Base-by-base conservation (phyloP, 208 protist genomes). In the Spironucleus salmonicida region DNA sequence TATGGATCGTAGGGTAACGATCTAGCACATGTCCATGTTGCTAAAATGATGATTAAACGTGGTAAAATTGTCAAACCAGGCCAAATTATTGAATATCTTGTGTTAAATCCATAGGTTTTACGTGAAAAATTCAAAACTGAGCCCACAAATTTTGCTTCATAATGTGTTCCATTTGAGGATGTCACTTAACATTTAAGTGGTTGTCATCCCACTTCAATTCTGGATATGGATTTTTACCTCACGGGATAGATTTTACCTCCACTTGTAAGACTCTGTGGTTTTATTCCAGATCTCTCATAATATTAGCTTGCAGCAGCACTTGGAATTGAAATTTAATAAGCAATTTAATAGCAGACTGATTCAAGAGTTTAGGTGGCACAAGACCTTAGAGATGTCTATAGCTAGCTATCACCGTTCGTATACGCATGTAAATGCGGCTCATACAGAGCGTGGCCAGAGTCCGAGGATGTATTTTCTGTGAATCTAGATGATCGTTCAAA, bases 1-100 rank as follows among this genome's bases (percentile, higher is more conserved):
- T 57, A n/a, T 71, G 15, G 9, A 11, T 7, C 11, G 23, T 7
- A 2, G 9, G 15, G 4, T 71, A 26, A 35, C 45, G 9, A 71
- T n/a, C n/a, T 71, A 15, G 30, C 64, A 15, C 64, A 71, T 45
- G 64, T 71, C 34, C 9, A 49, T 71, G 64, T 71, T 15, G 64
- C 64, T 49, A 40, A 35, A n/a, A 4, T 45, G 38, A 9, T 71
- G n/a, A 4, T 45, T 45, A 9, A 4, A 15, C 2, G 11, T 32
- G 64, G 64, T 32, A 71, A 42, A 38, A n/a, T 19, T 15, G 34
- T 71, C n/a, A 40, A 38, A 26, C 23, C 38, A 71, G 64, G 64
- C 2, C 9, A 45, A n/a, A n/a, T 71, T 11, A 42, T 71, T 49
- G 64, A 71, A n/a, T 71, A 71, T 38, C 15, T 71, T 4, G 64